phyloP scores from a whole-genome alignment of 2,329 filamentous ascomycete genomes.

The Leptographium radiaticola region DNA sequence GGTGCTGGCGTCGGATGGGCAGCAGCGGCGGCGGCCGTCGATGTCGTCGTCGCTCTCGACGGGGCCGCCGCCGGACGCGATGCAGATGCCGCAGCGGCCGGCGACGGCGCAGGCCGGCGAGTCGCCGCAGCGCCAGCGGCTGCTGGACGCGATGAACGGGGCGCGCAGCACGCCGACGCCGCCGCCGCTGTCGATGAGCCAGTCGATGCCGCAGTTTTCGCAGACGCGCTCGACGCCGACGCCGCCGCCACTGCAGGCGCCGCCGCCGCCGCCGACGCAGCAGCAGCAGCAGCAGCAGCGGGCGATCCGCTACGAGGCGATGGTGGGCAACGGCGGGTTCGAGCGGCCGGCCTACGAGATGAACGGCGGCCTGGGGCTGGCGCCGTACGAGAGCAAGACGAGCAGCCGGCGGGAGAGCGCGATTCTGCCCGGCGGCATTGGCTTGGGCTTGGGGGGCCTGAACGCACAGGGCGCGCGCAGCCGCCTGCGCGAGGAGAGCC shows the following conservation, averaged over 20 bases:
- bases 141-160: slow-evolving; percentile 25
- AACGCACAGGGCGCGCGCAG: slow-evolving; percentile 38
- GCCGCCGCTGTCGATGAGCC: slow-evolving; percentile 19
- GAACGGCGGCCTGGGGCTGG: slow-evolving; percentile 14
- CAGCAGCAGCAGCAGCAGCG: slow-evolving; percentile 11
- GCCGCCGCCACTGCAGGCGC: slow-evolving; percentile 22
- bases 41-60: slow-evolving; percentile 13
- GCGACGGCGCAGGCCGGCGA: slow-evolving; percentile 35
- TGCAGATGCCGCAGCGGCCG: slow-evolving; percentile 29
- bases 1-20: slow-evolving; percentile 27
- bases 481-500: slow-evolving; percentile 41
- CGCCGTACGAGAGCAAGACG: slow-evolving; percentile 23
- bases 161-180: slow-evolving; percentile 35
- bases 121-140: slow-evolving; percentile 38
- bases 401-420: slow-evolving; percentile 41
- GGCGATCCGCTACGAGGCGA: slow-evolving; percentile 23
- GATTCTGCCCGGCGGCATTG: slow-evolving; percentile 33
- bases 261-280: slow-evolving; percentile 4
- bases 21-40: slow-evolving; percentile 12
- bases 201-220: slow-evolving; percentile 10
- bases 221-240: slow-evolving; percentile 26
- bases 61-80: slow-evolving; percentile 11
- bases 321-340: no score
- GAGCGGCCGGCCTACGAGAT: slow-evolving; percentile 20
- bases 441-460: slow-evolving; percentile 22